Percentiles rank a stretch among this genome's conserved stretches.
Evolutionary conservation across 345 rosid genomes (phyloP).

Genomic region (Eucalyptus urophylla): DNA sequence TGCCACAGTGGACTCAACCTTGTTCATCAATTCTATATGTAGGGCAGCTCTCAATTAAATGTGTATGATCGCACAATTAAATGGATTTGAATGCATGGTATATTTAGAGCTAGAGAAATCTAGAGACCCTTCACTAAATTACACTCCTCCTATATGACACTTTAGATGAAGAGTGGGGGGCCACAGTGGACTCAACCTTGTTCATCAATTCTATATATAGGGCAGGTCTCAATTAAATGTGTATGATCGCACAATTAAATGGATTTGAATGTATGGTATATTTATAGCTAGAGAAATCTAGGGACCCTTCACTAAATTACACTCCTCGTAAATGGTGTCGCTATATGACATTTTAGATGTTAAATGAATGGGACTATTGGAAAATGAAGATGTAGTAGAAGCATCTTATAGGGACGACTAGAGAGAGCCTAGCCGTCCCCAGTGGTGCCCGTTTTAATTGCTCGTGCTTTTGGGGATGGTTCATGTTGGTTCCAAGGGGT

Average conservation of each 20-base stretch:
- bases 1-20: not conserved
- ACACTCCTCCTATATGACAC: not conserved
- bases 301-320: not conserved
- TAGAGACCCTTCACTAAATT: not conserved
- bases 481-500: accelerated
- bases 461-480: not conserved
- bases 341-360: not conserved
- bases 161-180: not conserved
- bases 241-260: too few species aligned
- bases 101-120: not conserved
- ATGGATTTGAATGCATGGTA: not conserved
- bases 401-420: not conserved
- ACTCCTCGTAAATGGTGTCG: not conserved
- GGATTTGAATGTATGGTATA: not conserved
- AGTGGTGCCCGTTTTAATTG: not conserved
- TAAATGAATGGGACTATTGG: too few species aligned
- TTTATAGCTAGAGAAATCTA: not conserved
- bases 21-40: not conserved
- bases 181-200: not conserved
- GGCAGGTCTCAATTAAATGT: not conserved
- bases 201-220: not conserved
- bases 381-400: too few species aligned
- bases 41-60: not conserved
- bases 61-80: too few species aligned
- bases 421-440: not conserved